Base-by-base conservation (phyloP, 208 protist genomes). In the Leishmania tropica region DNA sequence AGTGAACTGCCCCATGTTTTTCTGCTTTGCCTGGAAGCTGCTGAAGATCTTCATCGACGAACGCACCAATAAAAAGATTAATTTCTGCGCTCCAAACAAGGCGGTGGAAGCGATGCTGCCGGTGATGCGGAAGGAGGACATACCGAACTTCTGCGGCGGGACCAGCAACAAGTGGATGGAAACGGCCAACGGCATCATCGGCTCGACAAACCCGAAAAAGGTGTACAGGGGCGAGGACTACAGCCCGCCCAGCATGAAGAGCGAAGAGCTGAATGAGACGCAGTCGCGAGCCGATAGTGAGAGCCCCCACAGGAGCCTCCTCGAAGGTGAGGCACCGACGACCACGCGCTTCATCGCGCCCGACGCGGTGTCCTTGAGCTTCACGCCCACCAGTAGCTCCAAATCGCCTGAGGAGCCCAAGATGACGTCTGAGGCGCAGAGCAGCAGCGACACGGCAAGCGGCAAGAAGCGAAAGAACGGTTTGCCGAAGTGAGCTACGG, bases 41-140 rank as follows among this genome's bases (percentile, higher is more conserved):
- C 76, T 96, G 40, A 92, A 93, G 83, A 82, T 95, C 71, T 97
- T 97, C 80, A 88, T 97, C 47, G 90, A 97, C 79, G 88, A 91
- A 31, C 89, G 90, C 76, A 97, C 94, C 6, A 94, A 93, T 81
- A 91, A 92, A 79, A 96, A 97, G 83, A 93, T 96, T 64, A 85
- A 83, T 76, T 92, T 96, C 75, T 80, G 90, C 70, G 77, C 88
- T 2, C 88, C 87, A 19, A 80, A 81, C 75, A 83, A 93, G 73
- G 89, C 83, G 17, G 75, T 91, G 15, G 87, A 95, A 75, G 80
- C 58, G 48, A 80, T 97, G 85, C 85, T 85, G 79, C 54, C 75
- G 70, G 85, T 88, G 42, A 97, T 97, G 92, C 86, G 75, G 37
- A 85, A 92, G 85, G 82, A 88, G 81, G 86, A 92, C 35, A 95